Conservation (phyloP, 768 basidiomycete genomes). For the Tylopilus plumbeoviolaceoides region DNA sequence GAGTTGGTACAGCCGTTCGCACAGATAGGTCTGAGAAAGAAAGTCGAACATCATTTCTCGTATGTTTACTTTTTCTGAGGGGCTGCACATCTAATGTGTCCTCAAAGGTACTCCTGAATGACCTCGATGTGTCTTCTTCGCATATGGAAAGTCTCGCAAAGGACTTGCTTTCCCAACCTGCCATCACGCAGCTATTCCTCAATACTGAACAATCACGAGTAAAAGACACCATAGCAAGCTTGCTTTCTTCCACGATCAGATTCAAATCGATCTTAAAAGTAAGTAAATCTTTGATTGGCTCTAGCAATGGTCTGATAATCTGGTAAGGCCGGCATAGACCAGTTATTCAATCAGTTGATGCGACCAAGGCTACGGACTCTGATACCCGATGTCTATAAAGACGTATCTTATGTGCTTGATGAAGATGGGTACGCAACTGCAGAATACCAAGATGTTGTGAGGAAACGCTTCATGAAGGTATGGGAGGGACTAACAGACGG, state of each 20-base stretch:
- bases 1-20: conserved; percentile 47
- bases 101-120: conserved; percentile 79
- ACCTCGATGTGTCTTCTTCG: conserved; percentile 87
- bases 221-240: conserved; percentile 42
- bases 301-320: conserved; percentile 1
- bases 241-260: conserved; percentile 54
- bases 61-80: conserved; percentile 37
- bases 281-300: conserved; percentile 18
- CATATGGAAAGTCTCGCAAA: conserved; percentile 82
- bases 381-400: conserved; percentile 85
- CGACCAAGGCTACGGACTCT: conserved; percentile 83
- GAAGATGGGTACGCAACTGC: conserved; percentile 82
- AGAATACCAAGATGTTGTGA: conserved; percentile 81
- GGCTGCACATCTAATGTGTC: not conserved
- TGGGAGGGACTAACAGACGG: conserved; percentile 88
- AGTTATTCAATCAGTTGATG: conserved; percentile 92
- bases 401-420: conserved; percentile 82
- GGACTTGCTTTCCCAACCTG: conserved; percentile 53
- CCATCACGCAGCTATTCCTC: conserved; percentile 65
- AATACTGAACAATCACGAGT: conserved; percentile 51
- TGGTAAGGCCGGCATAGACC: conserved; percentile 76
- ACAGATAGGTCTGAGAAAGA: conserved; percentile 81
- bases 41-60: conserved; percentile 75
- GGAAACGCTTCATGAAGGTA: conserved; percentile 83
- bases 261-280: conserved; percentile 76